Base-by-base conservation (phyloP, 1,284 basidiomycete species). In the Papiliotrema laurentii region DNA sequence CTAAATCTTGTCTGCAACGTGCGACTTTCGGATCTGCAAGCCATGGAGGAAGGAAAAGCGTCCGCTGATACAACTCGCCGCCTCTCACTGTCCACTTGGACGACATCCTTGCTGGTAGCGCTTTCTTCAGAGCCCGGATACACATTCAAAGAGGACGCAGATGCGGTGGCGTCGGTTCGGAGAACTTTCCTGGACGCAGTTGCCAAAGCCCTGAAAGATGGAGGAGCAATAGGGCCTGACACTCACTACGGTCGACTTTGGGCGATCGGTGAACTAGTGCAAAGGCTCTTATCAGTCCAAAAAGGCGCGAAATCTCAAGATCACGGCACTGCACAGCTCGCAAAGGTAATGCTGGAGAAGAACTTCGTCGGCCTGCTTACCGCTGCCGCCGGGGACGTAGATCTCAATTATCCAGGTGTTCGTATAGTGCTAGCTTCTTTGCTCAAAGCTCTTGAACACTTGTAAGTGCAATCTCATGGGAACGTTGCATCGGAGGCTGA, bases 321-420 rank as follows among this genome's bases (percentile, higher is more conserved):
- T 37, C 93, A 96, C 44, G 79, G 82, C 11, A 85, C 87, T 2
- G 86, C 92, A 16, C 92, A 97, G 56, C 81, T 97, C 50, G 91
- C 96, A 36, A 98, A 97, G 76, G 81, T 93, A 55, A 98, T 99
- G 96, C 76, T 99, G 39, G 96, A 99, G 77, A 97, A 97, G 78
- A 91, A 90, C 68, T 96, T 89, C 63, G 96, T 97, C 19, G 81
- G 86, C 5, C 85, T 87, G 3, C 77, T 99, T 28, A 97, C 96
- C 0, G 86, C 79, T 44, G 87, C 91, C 11, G 79, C 97, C 9
- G 85, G 89, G 6, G 96, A 99, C 50, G 83, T 97, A 33, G 96
- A 99, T 66, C 80, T 97, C 45, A 96, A 97, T 68, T 94, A 93
- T 73, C 96, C 96, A 2, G 85, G 93, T 59, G 84, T 97, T 57